Conservation (phyloP, 2,329 filamentous ascomycete species). For the Xylaria sp. region DNA sequence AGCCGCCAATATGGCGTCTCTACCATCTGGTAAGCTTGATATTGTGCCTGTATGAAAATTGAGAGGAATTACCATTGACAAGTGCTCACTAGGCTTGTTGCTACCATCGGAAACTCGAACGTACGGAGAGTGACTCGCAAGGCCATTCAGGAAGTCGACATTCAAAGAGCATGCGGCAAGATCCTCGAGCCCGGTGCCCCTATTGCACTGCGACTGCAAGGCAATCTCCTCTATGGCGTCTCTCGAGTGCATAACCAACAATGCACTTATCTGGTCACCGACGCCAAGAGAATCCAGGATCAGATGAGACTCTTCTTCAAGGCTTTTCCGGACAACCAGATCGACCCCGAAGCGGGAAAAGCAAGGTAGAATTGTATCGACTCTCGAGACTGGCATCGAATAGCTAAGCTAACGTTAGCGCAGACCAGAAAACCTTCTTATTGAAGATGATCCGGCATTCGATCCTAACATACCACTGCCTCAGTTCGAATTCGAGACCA, state of each 20-base stretch:
- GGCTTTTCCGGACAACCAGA: slow-evolving; percentile 49
- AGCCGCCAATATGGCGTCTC: slow-evolving; percentile 39
- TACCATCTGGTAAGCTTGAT: no score
- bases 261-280: slow-evolving; percentile 76
- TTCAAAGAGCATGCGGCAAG: slow-evolving; percentile 80
- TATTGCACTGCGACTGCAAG: slow-evolving; percentile 83
- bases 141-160: slow-evolving; percentile 81
- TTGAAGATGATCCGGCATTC: slow-evolving; percentile 80
- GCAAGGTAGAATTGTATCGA: slow-evolving; percentile 49
- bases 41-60: not conserved
- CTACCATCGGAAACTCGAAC: slow-evolving; percentile 71
- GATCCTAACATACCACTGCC: slow-evolving; percentile 60
- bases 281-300: slow-evolving; percentile 69
- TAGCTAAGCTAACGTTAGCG: slow-evolving; percentile 6
- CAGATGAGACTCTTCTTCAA: slow-evolving; percentile 66
- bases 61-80: not conserved
- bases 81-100: slow-evolving; percentile 65
- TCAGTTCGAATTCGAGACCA: slow-evolving; percentile 47
- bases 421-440: slow-evolving; percentile 69
- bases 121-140: slow-evolving; percentile 74
- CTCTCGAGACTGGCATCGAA: no score
- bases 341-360: slow-evolving; percentile 67
- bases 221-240: slow-evolving; percentile 80
- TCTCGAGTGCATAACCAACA: slow-evolving; percentile 83
- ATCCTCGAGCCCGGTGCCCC: slow-evolving; percentile 78